phyloP scores from a whole-genome alignment of 306 rosid species.

The Elaeagnus macrophylla region DNA sequence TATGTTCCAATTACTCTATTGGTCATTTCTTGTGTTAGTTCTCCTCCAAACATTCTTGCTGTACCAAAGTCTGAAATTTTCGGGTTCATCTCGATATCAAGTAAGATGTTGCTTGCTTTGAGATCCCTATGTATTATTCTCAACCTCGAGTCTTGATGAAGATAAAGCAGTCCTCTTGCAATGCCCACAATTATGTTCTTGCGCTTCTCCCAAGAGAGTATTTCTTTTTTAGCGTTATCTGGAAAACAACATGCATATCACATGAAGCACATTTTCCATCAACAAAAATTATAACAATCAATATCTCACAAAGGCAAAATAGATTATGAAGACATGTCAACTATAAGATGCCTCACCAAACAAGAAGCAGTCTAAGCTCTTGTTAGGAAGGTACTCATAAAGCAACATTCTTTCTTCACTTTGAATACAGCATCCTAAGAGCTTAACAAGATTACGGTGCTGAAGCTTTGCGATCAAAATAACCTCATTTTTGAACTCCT shows the following conservation, averaged over 20 bases:
- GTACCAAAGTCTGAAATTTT: slow-evolving; percentile 14
- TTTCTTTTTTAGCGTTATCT: not conserved
- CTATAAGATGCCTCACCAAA: slow-evolving; percentile 4
- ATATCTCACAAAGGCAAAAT: no score
- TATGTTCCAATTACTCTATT: slow-evolving; percentile 13
- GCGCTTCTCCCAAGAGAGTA: slow-evolving; percentile 7
- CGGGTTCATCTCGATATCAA: slow-evolving; percentile 10
- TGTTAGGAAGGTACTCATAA: slow-evolving; percentile 10
- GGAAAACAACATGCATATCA: no score
- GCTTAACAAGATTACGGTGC: slow-evolving; percentile 8
- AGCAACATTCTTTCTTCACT: slow-evolving; percentile 13
- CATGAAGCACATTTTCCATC: not conserved
- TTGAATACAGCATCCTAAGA: slow-evolving; percentile 9
- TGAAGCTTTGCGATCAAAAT: slow-evolving; percentile 13
- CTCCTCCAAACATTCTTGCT: slow-evolving; percentile 9
- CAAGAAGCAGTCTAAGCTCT: slow-evolving; percentile 9
- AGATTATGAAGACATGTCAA: not conserved
- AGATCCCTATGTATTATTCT: slow-evolving; percentile 16
- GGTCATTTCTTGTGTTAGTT: not conserved
- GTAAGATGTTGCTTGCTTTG: slow-evolving; percentile 8
- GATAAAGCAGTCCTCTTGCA: slow-evolving; percentile 14
- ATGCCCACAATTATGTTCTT: slow-evolving; percentile 11
- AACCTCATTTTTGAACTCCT: slow-evolving; percentile 13
- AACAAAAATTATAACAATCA: not conserved
- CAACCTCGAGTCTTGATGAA: slow-evolving; percentile 14